These are phyloP conservation scores for Inonotus hispidus DNA, from an alignment of 1,284 basidiomycete species.

Conservation along the genomic window DNA sequence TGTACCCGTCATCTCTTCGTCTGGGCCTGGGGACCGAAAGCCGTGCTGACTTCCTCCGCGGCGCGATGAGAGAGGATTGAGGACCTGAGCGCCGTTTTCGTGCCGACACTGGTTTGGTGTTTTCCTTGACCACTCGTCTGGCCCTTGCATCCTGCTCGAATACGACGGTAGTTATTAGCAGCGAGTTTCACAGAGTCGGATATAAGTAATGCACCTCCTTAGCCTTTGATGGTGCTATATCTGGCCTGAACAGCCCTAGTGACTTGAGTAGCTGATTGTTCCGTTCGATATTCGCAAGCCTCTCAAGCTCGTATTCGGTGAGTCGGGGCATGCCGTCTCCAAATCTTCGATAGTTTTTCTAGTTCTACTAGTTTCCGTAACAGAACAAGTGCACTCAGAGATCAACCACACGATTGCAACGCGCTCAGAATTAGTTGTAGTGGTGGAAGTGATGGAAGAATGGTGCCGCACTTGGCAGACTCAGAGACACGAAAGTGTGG, in stretches of 20 bases:
- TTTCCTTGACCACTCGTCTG: neutral
- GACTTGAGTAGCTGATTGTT: slow-evolving; percentile 24
- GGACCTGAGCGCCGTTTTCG: slow-evolving; percentile 21
- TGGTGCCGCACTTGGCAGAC: neutral
- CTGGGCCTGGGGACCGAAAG: slow-evolving; percentile 1
- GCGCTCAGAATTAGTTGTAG: neutral
- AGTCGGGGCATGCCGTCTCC: slow-evolving; percentile 14
- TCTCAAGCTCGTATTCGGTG: slow-evolving; percentile 27
- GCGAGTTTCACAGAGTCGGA: no score
- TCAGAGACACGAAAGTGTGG: neutral
- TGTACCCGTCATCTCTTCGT: neutral
- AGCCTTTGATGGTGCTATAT: slow-evolving; percentile 7
- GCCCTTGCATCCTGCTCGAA: neutral
- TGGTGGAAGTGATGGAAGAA: neutral
- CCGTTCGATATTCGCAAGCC: slow-evolving; percentile 33
- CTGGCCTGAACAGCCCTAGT: slow-evolving; percentile 18
- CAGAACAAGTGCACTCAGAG: neutral
- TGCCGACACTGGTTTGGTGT: neutral
- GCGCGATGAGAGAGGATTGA: slow-evolving; percentile 25
- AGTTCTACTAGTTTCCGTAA: neutral
- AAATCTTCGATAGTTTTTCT: no score
- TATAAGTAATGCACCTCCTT: neutral
- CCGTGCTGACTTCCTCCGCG: slow-evolving; percentile 16
- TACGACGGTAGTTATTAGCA: neutral
- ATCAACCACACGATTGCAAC: neutral